Percentiles rank a stretch among this genome's conserved stretches.
Conservation (phyloP, 345 rosid species). For the Camelina laxa region DNA sequence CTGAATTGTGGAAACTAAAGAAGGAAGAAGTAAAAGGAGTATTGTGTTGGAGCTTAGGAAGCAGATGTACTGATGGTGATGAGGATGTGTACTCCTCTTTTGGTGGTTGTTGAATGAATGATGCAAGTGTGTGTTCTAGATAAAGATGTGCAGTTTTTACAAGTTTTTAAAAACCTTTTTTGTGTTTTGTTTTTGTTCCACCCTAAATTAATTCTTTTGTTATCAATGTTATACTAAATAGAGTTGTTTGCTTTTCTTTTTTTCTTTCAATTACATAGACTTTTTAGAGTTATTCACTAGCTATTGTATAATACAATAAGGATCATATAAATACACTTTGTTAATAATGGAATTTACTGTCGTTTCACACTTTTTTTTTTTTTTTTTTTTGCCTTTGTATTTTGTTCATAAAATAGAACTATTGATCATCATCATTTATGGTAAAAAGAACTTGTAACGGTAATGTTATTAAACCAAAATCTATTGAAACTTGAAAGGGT, state of each 20-base stretch:
- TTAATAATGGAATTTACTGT: slow-evolving; percentile 19
- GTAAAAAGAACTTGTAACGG: not conserved
- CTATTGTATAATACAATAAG: slow-evolving; percentile 21
- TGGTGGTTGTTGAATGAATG: slow-evolving; percentile 9
- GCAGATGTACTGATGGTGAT: slow-evolving; percentile 10
- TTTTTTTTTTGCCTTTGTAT: no score
- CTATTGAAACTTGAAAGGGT: no score
- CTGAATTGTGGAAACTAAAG: slow-evolving; percentile 69
- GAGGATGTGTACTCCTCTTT: slow-evolving; percentile 18
- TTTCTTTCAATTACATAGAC: slow-evolving; percentile 2
- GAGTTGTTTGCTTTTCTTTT: slow-evolving; percentile 17
- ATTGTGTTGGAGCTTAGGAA: slow-evolving; percentile 24
- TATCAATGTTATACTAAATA: slow-evolving; percentile 17
- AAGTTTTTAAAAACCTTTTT: not conserved
- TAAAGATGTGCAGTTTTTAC: slow-evolving; percentile 39
- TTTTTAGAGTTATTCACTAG: not conserved
- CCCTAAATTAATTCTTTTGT: slow-evolving; percentile 20
- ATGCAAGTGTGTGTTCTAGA: slow-evolving; percentile 31
- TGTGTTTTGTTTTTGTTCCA: not conserved
- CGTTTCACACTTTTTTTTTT: not conserved
- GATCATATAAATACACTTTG: slow-evolving; percentile 5
- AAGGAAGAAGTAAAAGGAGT: slow-evolving; percentile 9
- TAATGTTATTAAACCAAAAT: no score
- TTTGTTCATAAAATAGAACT: no score
- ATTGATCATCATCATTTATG: not conserved